Conservation (phyloP, 1,284 basidiomycete species). For the Pseudozyma thailandica region DNA sequence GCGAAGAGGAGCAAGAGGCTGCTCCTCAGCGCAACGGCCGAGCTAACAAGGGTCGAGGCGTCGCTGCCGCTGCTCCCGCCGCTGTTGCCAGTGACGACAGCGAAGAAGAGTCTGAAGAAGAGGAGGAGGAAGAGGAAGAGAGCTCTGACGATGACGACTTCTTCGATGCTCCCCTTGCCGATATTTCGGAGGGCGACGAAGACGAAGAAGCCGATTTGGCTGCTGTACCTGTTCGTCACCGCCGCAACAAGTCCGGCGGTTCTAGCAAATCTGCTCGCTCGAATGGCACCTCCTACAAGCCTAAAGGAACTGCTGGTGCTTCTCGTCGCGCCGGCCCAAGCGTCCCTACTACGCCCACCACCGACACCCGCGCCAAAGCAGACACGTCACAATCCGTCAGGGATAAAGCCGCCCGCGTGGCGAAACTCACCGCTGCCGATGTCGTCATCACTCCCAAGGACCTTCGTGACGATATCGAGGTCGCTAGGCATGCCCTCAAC, state of each 20-base stretch:
- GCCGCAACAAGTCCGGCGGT: conserved; percentile 34
- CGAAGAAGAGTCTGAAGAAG: too few species aligned
- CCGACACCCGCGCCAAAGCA: conserved; percentile 46
- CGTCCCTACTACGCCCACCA: conserved; percentile 11
- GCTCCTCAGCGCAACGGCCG: conserved; percentile 14
- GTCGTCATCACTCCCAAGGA: conserved; percentile 48
- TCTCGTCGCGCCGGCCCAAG: conserved; percentile 40
- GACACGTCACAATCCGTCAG: conserved; percentile 44
- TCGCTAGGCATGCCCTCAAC: conserved; percentile 57
- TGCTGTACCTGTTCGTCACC: conserved; percentile 23
- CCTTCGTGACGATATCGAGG: conserved; percentile 55
- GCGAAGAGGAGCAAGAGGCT: conserved; percentile 13
- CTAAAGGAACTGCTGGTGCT: conserved; percentile 44
- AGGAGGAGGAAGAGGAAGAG: too few species aligned
- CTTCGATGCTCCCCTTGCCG: conserved; percentile 59
- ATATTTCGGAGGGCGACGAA: conserved; percentile 57
- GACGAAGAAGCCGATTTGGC: conserved; percentile 42
- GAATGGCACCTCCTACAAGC: conserved; percentile 24
- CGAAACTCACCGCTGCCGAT: conserved; percentile 56
- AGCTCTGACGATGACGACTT: conserved; percentile 44
- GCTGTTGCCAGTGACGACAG: conserved; percentile 14
- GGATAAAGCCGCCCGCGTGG: conserved; percentile 60
- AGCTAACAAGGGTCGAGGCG: conserved; percentile 13
- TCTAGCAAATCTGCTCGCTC: conserved; percentile 5
- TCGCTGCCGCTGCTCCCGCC: conserved; percentile 15